Evolutionary conservation across 2,329 filamentous ascomycete genomes (phyloP), one percentile per base, ranked within the genome.

Genomic region (Alternaria burnsii): DNA sequence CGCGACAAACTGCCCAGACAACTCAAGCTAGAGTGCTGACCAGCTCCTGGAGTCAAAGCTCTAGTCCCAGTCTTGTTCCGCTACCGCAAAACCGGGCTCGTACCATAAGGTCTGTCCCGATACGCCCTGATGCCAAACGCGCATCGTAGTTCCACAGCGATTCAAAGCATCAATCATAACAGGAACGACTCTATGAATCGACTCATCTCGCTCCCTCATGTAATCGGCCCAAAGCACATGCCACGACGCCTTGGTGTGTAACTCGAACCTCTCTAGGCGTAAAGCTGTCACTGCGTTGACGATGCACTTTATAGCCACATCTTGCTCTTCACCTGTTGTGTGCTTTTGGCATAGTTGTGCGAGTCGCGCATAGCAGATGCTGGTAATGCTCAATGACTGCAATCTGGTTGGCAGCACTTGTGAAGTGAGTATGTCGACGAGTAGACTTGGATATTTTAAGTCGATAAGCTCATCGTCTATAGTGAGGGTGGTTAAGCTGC

Each of bases 381-480:
- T n/a, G 16, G 34, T 18, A 16, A 38, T 38, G 34, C 34, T 38
- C 34, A 38, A 38, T 38, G 34, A 38, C 16, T 38, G 34, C 16
- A 38, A 38, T 1, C 6, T 38, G 14, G 34, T n/a, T 1, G 34
- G 34, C 4, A n/a, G 16, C 0, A 18, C 16, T 38, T 9, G 16
- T 16, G 34, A 6, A 16, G 7, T n/a, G 16, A 38, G 34, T 10
- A 9, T 0, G 0, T 38, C 0, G 16, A n/a, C 4, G 14, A 6
- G 16, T 38, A 6, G 2, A 5, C 8, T n/a, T n/a, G 0, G 34
- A n/a, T 38, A 1, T 7, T 9, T 9, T 7, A 7, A 8, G 6
- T n/a, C 8, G 34, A n/a, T n/a, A n/a, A 9, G 6, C 16, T 9
- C 5, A n/a, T 38, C 34, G 16, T 38, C 34, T 10, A 38, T 18